phyloP scores from a whole-genome alignment of 208 protist genomes.

The Herpetomonas tarakana region DNA sequence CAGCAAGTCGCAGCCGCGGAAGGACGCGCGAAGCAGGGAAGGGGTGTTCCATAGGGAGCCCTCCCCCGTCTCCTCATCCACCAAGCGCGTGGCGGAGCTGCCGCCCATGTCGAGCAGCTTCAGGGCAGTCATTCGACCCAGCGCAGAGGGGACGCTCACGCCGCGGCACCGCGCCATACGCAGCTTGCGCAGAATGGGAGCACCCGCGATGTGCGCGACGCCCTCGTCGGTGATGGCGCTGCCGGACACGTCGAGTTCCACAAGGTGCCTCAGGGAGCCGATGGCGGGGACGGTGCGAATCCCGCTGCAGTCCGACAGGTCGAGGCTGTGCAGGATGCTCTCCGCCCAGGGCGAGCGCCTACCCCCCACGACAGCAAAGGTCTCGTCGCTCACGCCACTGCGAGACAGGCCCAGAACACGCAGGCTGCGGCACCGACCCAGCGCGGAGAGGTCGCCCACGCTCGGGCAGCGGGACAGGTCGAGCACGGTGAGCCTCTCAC shows the following conservation, averaged over 20 bases:
- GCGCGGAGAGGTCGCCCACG: conserved; percentile 18
- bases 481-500: conserved; percentile 23
- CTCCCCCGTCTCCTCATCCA: neutral
- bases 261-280: conserved; percentile 12
- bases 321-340: conserved; percentile 10
- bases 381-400: conserved; percentile 7
- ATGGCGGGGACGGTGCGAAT: conserved; percentile 7
- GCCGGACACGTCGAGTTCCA: conserved; percentile 22
- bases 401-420: conserved; percentile 16
- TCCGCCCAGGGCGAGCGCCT: conserved; percentile 1
- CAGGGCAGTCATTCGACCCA: conserved; percentile 2
- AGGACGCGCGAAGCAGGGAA: neutral
- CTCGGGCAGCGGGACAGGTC: conserved; percentile 28
- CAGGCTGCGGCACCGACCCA: conserved; percentile 22
- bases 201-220: conserved; percentile 7
- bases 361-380: neutral
- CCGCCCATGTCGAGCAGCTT: conserved; percentile 14
- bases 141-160: neutral
- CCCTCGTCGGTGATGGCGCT: conserved; percentile 14
- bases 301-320: conserved; percentile 13
- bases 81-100: neutral
- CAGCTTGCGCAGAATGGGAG: conserved; percentile 15
- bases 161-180: conserved; percentile 7
- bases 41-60: neutral
- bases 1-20: conserved; percentile 11